phyloP scores from a whole-genome alignment of 331 rosid species.

The Stylosanthes scabra region DNA sequence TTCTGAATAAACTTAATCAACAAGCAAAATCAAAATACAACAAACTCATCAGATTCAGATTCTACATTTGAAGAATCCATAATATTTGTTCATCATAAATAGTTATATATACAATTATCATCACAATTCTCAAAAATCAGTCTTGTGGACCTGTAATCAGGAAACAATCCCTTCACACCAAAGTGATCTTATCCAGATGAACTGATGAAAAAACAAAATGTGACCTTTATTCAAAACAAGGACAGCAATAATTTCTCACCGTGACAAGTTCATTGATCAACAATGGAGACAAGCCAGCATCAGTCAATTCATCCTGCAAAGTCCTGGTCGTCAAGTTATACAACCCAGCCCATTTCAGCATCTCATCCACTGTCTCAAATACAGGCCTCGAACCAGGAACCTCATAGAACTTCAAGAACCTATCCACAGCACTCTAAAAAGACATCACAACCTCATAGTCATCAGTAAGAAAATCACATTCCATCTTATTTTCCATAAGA shows the following conservation, averaged over 20 bases:
- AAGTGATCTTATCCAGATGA: not conserved
- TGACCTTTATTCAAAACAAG: not conserved
- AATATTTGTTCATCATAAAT: too few relatives aligned
- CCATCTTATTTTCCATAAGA: not conserved
- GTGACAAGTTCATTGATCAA: conserved; percentile 89
- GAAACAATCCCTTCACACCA: conserved; percentile 17
- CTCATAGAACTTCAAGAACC: conserved; percentile 71
- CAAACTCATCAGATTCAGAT: not conserved
- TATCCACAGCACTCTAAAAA: conserved; percentile 57
- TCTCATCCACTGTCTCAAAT: conserved; percentile 85
- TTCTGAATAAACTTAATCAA: conserved; percentile 9
- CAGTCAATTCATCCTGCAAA: conserved; percentile 65
- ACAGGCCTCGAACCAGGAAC: conserved; percentile 66
- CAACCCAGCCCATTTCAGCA: conserved; percentile 90
- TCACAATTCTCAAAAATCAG: conserved; percentile 1
- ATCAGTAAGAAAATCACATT: conserved; percentile 14
- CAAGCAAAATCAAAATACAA: not conserved
- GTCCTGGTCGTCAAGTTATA: conserved; percentile 74
- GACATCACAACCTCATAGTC: conserved; percentile 33
- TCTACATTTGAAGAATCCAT: not conserved
- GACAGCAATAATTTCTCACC: conserved; percentile 55
- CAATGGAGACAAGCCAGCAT: conserved; percentile 68
- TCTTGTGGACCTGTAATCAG: not conserved
- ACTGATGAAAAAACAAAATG: not conserved
- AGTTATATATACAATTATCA: not conserved